Conservation (phyloP, 2,329 filamentous ascomycete genomes). For the Tympanopsis confertula region DNA sequence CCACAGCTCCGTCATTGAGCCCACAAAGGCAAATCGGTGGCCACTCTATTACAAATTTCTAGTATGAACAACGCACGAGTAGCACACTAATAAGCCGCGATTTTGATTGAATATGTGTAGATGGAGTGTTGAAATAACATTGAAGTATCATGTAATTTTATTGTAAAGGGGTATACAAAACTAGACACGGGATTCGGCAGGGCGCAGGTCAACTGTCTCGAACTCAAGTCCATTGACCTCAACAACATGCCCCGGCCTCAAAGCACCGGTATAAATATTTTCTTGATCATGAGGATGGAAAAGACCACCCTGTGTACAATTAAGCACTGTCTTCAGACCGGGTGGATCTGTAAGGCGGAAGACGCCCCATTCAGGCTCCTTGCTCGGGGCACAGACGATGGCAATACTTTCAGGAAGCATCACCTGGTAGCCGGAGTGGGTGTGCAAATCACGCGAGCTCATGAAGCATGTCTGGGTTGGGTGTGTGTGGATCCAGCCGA, state of each 20-base stretch:
- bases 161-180: too few relatives aligned
- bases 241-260: constrained; percentile 31
- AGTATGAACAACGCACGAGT: too few relatives aligned
- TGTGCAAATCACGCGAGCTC: constrained; percentile 87
- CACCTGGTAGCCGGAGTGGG: constrained; percentile 84
- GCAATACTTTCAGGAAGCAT: constrained; percentile 96
- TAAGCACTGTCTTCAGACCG: constrained; percentile 72
- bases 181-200: background rate
- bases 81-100: too few relatives aligned
- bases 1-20: too few relatives aligned
- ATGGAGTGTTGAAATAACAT: too few relatives aligned
- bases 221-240: background rate
- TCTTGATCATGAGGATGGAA: constrained; percentile 68
- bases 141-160: too few relatives aligned
- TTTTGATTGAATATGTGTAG: too few relatives aligned
- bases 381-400: constrained; percentile 85
- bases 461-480: constrained; percentile 96
- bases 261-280: constrained; percentile 69
- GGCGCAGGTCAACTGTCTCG: background rate
- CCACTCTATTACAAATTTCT: too few relatives aligned
- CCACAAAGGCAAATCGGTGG: too few relatives aligned
- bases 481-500: constrained; percentile 98
- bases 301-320: constrained; percentile 64
- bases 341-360: constrained; percentile 91
- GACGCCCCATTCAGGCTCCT: constrained; percentile 71